Percentiles rank a stretch among this genome's conserved stretches.
Conservation (phyloP, 257 asterid genomes). For the Rauvolfia tetraphylla region DNA sequence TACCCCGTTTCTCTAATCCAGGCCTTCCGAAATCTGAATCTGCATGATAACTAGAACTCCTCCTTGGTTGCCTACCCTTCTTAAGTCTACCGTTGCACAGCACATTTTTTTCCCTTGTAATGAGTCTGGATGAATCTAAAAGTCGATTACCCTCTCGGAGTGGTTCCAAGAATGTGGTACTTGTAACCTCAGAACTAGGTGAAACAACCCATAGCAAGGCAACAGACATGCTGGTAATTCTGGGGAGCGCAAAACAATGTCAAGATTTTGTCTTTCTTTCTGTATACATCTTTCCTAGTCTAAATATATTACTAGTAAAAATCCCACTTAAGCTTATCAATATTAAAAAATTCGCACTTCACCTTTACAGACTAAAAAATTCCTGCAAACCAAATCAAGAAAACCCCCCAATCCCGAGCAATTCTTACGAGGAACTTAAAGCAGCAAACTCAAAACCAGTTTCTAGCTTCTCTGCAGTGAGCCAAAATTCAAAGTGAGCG, state of each 20-base stretch:
- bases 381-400: slow-evolving; percentile 17
- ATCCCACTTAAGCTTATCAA: slow-evolving; percentile 27
- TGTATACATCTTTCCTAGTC: slow-evolving; percentile 19
- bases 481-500: slow-evolving; percentile 15
- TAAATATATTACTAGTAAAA: slow-evolving; percentile 16
- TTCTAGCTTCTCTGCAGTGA: slow-evolving; percentile 40
- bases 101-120: slow-evolving; percentile 27
- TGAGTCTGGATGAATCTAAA: slow-evolving; percentile 37
- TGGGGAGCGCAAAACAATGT: slow-evolving; percentile 19
- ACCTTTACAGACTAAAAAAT: slow-evolving; percentile 20
- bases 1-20: slow-evolving; percentile 30
- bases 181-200: slow-evolving; percentile 53
- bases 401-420: slow-evolving; percentile 18
- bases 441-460: slow-evolving; percentile 30
- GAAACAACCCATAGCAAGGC: slow-evolving; percentile 70
- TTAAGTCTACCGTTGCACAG: slow-evolving; percentile 29
- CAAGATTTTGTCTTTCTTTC: slow-evolving; percentile 25
- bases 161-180: slow-evolving; percentile 48
- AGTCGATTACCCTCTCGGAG: slow-evolving; percentile 46
- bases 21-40: slow-evolving; percentile 42
- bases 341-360: slow-evolving; percentile 24
- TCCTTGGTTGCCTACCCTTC: slow-evolving; percentile 39
- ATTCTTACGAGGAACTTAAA: slow-evolving; percentile 24
- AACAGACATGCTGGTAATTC: slow-evolving; percentile 58
- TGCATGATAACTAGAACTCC: slow-evolving; percentile 33